A percentile compares a stretch with the other conserved stretches of the same genome.
Evolutionary conservation across 148 eudicot species (phyloP).

Genomic region (Amaranthus palmeri): DNA sequence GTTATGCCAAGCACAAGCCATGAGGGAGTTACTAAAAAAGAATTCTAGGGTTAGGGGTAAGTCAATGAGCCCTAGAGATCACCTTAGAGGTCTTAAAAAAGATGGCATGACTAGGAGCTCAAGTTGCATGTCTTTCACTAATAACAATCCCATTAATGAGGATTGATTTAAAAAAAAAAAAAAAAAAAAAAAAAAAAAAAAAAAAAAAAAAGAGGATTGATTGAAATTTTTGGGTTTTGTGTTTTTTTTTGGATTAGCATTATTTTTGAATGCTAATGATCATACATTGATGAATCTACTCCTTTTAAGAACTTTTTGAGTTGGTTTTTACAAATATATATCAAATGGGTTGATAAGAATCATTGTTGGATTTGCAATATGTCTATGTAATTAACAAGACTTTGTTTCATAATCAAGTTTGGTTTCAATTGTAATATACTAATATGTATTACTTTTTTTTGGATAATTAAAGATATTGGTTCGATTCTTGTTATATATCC

Average conservation of each 20-base stretch:
- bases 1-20: conserved; percentile 64
- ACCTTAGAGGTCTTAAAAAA: conserved; percentile 32
- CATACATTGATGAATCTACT: conserved; percentile 2
- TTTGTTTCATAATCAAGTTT: not conserved
- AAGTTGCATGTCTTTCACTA: conserved; percentile 68
- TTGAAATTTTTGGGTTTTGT: not conserved
- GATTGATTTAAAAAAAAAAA: too few species aligned
- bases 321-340: conserved; percentile 4
- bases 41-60: conserved; percentile 41
- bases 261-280: not conserved
- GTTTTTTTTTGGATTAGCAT: conserved; percentile 5
- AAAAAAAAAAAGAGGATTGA: too few species aligned
- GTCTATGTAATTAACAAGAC: conserved; percentile 9
- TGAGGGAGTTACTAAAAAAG: conserved; percentile 73
- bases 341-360: not conserved
- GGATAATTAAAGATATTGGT: too few species aligned
- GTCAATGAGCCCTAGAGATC: conserved; percentile 55
- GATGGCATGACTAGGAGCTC: conserved; percentile 72
- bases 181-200: too few species aligned
- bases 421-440: too few species aligned
- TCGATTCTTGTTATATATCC: too few species aligned
- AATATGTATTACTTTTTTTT: too few species aligned
- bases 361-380: conserved; percentile 1
- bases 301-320: conserved; percentile 15
- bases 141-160: conserved; percentile 24